phyloP scores from a whole-genome alignment of 805 yeast species.

The Candida montana region DNA sequence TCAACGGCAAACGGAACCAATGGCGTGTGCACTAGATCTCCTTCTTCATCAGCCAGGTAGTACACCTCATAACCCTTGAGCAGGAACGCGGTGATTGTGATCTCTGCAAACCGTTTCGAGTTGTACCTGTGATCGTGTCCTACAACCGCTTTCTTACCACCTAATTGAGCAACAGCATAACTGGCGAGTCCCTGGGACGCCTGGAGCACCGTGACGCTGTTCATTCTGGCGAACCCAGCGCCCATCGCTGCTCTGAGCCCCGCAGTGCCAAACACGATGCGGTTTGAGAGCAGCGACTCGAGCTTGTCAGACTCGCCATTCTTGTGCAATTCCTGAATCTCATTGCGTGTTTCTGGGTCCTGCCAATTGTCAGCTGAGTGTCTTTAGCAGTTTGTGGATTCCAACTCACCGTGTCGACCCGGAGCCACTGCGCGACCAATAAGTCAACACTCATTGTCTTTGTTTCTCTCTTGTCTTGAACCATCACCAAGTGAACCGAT shows the following conservation, averaged over 20 bases:
- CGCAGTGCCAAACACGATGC: slow-evolving; percentile 89
- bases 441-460: slow-evolving; percentile 1
- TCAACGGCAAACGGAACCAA: slow-evolving; percentile 86
- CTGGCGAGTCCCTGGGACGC: slow-evolving; percentile 79
- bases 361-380: not conserved
- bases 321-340: slow-evolving; percentile 43
- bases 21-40: slow-evolving; percentile 68
- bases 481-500: not conserved
- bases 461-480: not conserved
- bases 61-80: slow-evolving; percentile 64
- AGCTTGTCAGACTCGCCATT: slow-evolving; percentile 38
- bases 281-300: slow-evolving; percentile 42
- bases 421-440: slow-evolving; percentile 9
- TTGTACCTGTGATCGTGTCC: slow-evolving; percentile 92
- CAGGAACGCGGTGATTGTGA: slow-evolving; percentile 72
- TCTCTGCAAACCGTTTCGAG: slow-evolving; percentile 72
- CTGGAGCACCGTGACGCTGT: slow-evolving; percentile 81
- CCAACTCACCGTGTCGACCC: slow-evolving; percentile 5
- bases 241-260: slow-evolving; percentile 86
- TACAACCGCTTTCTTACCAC: slow-evolving; percentile 50
- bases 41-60: slow-evolving; percentile 40
- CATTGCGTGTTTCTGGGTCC: slow-evolving; percentile 45
- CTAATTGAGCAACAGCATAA: slow-evolving; percentile 33
- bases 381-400: not conserved
- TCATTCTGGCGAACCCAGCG: slow-evolving; percentile 87